These are phyloP conservation scores for Murraya paniculata DNA, from an alignment of 345 rosid genomes.

Conservation along the genomic window DNA sequence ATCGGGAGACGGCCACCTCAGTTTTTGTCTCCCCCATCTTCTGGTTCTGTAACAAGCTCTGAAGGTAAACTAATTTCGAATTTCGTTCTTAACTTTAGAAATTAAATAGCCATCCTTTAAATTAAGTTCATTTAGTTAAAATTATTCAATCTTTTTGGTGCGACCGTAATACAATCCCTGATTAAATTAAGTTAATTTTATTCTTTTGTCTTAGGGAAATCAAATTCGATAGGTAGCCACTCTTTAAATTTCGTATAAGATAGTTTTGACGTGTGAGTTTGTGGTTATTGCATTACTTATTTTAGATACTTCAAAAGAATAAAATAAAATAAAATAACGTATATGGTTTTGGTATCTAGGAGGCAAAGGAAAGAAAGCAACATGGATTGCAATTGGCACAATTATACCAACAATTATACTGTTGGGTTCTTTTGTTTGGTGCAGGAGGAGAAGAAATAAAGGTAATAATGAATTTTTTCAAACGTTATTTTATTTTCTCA, in stretches of 20 bases:
- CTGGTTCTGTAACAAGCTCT: neutral
- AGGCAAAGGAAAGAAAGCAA: neutral
- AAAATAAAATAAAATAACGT: too few species aligned
- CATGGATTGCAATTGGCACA: slow-evolving; percentile 12
- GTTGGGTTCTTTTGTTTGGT: neutral
- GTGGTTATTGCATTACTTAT: too few species aligned
- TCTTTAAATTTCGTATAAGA: too few species aligned
- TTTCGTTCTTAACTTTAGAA: too few species aligned
- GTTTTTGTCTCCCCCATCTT: neutral
- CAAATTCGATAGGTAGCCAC: too few species aligned
- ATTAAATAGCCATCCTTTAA: too few species aligned
- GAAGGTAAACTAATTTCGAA: neutral
- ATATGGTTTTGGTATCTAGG: neutral
- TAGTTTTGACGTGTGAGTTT: too few species aligned
- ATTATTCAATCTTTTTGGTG: too few species aligned
- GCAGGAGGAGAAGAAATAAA: slow-evolving; percentile 1
- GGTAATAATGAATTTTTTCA: neutral
- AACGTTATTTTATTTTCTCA: neutral
- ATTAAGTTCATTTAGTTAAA: too few species aligned
- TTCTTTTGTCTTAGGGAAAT: too few species aligned
- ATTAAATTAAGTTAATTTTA: neutral
- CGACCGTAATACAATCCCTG: neutral
- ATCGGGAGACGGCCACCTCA: neutral
- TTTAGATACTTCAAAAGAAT: too few species aligned
- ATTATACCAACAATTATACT: neutral